Evolutionary conservation across 2,329 filamentous ascomycete genomes (phyloP).

Genomic region (Alternaria gansuensis): DNA sequence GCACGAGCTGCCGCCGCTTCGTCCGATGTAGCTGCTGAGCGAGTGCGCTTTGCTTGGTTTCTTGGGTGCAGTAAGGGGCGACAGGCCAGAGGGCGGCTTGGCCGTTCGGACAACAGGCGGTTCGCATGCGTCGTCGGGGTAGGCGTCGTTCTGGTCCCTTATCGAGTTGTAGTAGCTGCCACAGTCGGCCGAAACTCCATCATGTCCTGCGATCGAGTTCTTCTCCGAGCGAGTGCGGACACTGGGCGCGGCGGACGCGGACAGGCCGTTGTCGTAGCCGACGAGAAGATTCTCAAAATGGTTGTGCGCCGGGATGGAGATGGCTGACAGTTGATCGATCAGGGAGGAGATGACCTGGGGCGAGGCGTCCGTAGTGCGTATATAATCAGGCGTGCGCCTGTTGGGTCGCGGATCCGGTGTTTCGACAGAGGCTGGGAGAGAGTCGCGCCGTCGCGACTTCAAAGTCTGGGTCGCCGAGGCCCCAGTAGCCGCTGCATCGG

Average conservation of each 20-base stretch:
- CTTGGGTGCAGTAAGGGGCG: slow-evolving; percentile 71
- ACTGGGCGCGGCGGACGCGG: slow-evolving; percentile 33
- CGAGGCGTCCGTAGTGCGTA: slow-evolving; percentile 57
- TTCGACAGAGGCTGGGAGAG: slow-evolving; percentile 36
- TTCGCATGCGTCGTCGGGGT: slow-evolving; percentile 66
- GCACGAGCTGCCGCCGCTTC: slow-evolving; percentile 45
- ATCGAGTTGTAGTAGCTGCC: slow-evolving; percentile 67
- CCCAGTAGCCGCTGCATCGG: slow-evolving; percentile 5
- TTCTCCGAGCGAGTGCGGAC: slow-evolving; percentile 37
- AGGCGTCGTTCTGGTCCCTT: slow-evolving; percentile 59
- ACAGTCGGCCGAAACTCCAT: slow-evolving; percentile 75
- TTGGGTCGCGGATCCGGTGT: slow-evolving; percentile 30
- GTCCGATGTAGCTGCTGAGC: slow-evolving; percentile 68
- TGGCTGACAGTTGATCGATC: slow-evolving; percentile 68
- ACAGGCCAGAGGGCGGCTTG: slow-evolving; percentile 80
- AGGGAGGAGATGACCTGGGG: slow-evolving; percentile 75
- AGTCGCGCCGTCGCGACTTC: slow-evolving; percentile 42
- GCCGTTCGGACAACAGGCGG: slow-evolving; percentile 82
- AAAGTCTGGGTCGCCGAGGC: slow-evolving; percentile 32
- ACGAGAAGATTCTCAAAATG: slow-evolving; percentile 69
- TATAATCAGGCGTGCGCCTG: slow-evolving; percentile 48
- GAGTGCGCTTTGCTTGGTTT: slow-evolving; percentile 55
- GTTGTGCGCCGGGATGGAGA: slow-evolving; percentile 70
- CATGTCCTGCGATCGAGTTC: slow-evolving; percentile 31
- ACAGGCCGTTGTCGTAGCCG: slow-evolving; percentile 46